phyloP scores from a whole-genome alignment of 495 filamentous ascomycete species.

The Copromyces sp. region DNA sequence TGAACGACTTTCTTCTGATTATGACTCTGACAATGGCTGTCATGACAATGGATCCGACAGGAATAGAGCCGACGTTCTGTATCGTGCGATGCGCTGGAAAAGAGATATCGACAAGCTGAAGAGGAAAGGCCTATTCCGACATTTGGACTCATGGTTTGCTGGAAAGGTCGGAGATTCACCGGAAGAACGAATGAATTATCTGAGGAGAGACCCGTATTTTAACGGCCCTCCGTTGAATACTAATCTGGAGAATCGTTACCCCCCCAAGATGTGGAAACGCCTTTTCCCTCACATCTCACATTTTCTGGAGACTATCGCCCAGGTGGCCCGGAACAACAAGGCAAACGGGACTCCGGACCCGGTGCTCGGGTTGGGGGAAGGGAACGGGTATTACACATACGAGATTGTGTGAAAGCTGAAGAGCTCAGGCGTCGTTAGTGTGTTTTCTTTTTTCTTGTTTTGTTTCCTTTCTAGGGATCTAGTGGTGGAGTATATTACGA shows the following conservation, averaged over 20 bases:
- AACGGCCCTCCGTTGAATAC: not conserved
- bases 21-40: not conserved
- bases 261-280: not conserved
- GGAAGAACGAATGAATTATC: not conserved
- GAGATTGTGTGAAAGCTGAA: not conserved
- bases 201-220: not conserved
- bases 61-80: no score
- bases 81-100: not conserved
- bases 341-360: not conserved
- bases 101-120: not conserved
- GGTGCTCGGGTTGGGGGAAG: not conserved
- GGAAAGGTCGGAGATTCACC: not conserved
- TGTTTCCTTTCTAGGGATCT: not conserved
- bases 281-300: not conserved
- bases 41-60: no score
- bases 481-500: not conserved
- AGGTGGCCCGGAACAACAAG: not conserved
- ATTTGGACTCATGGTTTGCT: not conserved
- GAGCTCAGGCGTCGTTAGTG: no score
- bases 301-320: not conserved
- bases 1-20: not conserved
- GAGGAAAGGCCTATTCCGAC: not conserved
- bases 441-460: not conserved
- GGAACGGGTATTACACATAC: not conserved
- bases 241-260: not conserved